Evolutionary conservation across 805 yeast species (phyloP).

Genomic region (Tetrapisispora namnaoensis): DNA sequence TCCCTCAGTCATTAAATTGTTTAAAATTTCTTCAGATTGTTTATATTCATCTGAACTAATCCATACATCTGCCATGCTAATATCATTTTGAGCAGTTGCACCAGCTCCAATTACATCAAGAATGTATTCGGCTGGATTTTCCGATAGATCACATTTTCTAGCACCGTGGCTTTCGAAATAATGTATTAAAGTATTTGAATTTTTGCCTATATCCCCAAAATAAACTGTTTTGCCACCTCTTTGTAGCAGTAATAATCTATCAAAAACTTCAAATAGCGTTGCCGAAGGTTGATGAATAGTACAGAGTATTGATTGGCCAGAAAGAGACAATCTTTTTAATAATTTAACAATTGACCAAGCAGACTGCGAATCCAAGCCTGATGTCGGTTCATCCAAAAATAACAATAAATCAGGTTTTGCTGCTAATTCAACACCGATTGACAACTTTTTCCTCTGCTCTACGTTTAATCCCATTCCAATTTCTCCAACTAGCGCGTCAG

Average conservation of each 20-base stretch:
- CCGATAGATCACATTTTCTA: constrained; percentile 41
- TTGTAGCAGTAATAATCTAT: constrained; percentile 48
- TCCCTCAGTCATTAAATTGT: constrained; percentile 33
- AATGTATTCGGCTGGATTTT: constrained; percentile 65
- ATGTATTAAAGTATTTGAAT: constrained; percentile 41
- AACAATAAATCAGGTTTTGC: constrained; percentile 50
- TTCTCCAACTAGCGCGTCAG: constrained; percentile 63
- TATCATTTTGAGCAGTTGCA: constrained; percentile 46
- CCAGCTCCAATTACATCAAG: constrained; percentile 66
- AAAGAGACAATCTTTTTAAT: constrained; percentile 46
- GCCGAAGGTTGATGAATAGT: constrained; percentile 68
- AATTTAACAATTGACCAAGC: constrained; percentile 54
- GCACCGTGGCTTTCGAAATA: constrained; percentile 65
- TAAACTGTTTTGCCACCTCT: constrained; percentile 66
- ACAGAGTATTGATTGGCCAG: constrained; percentile 62
- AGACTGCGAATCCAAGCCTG: constrained; percentile 50
- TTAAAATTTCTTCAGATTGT: constrained; percentile 35
- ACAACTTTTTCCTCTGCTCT: constrained; percentile 48
- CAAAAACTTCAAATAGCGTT: constrained; percentile 49
- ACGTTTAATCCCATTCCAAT: constrained; percentile 55
- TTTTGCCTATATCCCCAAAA: constrained; percentile 54
- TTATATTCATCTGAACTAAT: constrained; percentile 32
- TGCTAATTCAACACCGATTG: constrained; percentile 56
- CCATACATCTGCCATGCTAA: constrained; percentile 53
- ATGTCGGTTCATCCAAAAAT: constrained; percentile 57